Percentiles rank a stretch among this genome's conserved stretches.
These are phyloP conservation scores for Globisporangium ultimum DNA, from an alignment of 352 stramenopile genomes.

Conservation along the genomic window DNA sequence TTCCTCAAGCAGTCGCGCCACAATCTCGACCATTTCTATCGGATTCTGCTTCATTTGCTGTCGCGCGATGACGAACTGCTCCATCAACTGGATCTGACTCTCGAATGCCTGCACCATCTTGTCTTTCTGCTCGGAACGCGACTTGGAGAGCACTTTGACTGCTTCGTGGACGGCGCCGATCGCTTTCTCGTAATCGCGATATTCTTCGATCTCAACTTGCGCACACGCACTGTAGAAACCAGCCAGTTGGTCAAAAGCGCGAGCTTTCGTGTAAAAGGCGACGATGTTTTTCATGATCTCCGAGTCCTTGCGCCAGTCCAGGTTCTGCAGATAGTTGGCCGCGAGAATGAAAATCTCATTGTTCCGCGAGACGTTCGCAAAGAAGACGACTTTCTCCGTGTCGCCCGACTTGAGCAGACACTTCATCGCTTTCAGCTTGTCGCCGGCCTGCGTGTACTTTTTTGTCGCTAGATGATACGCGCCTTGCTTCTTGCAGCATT, in stretches of 20 bases:
- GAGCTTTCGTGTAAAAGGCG: conserved; percentile 93
- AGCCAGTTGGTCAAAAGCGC: conserved; percentile 88
- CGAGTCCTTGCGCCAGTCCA: conserved; percentile 90
- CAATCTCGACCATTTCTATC: conserved; percentile 67
- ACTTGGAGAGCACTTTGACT: conserved; percentile 82
- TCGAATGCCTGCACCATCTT: conserved; percentile 52
- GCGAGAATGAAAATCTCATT: conserved; percentile 94
- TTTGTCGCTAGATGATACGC: conserved; percentile 93
- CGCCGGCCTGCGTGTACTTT: conserved; percentile 94
- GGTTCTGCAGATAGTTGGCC: conserved; percentile 94
- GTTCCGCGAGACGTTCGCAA: conserved; percentile 90
- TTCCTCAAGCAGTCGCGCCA: conserved; percentile 81
- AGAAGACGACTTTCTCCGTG: conserved; percentile 95
- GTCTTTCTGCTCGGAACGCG: conserved; percentile 68
- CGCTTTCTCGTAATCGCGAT: conserved; percentile 93
- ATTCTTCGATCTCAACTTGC: conserved; percentile 93
- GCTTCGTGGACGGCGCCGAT: conserved; percentile 89
- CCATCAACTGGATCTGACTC: conserved; percentile 64
- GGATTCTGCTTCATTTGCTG: conserved; percentile 58
- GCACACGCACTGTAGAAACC: conserved; percentile 91
- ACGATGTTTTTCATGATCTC: conserved; percentile 94
- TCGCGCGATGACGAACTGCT: conserved; percentile 82
- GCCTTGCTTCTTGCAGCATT: conserved; percentile 91
- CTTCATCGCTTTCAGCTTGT: conserved; percentile 93
- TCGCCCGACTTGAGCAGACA: conserved; percentile 94